These are phyloP conservation scores for Cucurbita maxima DNA, from an alignment of 306 rosid species.

Conservation along the genomic window DNA sequence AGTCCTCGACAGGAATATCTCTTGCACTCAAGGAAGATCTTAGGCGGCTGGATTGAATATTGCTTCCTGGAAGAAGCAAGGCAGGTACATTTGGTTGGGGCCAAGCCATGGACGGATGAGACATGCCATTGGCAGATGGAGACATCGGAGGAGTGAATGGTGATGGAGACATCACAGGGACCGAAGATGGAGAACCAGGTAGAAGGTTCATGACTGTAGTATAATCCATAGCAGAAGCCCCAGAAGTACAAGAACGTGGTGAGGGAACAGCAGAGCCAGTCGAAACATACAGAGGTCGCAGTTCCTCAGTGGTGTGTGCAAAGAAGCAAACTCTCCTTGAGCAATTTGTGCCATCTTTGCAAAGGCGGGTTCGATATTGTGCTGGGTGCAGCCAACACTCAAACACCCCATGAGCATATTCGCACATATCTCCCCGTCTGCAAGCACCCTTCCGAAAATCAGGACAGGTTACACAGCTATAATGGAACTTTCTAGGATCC, in stretches of 20 bases:
- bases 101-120: slow-evolving; percentile 58
- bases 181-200: slow-evolving; percentile 81
- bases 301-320: slow-evolving; percentile 82
- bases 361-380: slow-evolving; percentile 77
- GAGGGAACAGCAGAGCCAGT: slow-evolving; percentile 93
- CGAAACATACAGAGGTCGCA: slow-evolving; percentile 73
- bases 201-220: slow-evolving; percentile 79
- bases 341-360: slow-evolving; percentile 78
- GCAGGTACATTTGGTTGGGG: slow-evolving; percentile 90
- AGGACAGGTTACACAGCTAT: slow-evolving; percentile 93
- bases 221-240: slow-evolving; percentile 66
- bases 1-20: slow-evolving; percentile 56
- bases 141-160: slow-evolving; percentile 88
- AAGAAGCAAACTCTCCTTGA: slow-evolving; percentile 86
- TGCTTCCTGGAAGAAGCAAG: slow-evolving; percentile 81
- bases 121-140: slow-evolving; percentile 72
- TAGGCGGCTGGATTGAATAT: slow-evolving; percentile 76
- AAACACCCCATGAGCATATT: slow-evolving; percentile 88
- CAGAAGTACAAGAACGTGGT: slow-evolving; percentile 68
- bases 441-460: slow-evolving; percentile 92
- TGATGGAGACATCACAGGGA: slow-evolving; percentile 74
- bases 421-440: slow-evolving; percentile 91
- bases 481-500: slow-evolving; percentile 90
- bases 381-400: slow-evolving; percentile 99
- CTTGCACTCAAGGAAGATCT: slow-evolving; percentile 79